Evolutionary conservation across 768 basidiomycete species (phyloP), one percentile per base, ranked within the genome.

Genomic region (Termitomyces sp.): DNA sequence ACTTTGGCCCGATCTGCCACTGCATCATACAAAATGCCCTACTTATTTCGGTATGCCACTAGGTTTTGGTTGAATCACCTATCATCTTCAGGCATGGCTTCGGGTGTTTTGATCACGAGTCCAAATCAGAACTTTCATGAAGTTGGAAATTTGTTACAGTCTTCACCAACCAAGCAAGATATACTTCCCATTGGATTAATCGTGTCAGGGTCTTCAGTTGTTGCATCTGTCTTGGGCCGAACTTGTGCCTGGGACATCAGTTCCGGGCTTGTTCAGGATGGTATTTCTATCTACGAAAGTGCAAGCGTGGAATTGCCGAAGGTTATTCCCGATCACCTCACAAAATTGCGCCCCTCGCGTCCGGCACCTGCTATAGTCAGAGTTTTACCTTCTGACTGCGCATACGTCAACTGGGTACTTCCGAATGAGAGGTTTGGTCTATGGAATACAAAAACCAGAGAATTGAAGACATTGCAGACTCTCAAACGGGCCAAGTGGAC

Each of bases 11-110:
- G 12, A 12, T 50, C 47, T 14, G 33, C 58, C 4, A 50, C 12
- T 18, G 3, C 35, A 10, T 38, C 48, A 2, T 20, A 10, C 32
- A 41, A 40, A 28, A 50, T 62, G 32, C 57, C 57, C 8, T 20
- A 35, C 18, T 4, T 40, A 33, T 51, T 62, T 30, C 57, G 53
- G 13, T 62, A 62, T 48, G 57, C 61, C 12, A 26, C 26, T 30
- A 40, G 43, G 30, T 62, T 62, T 14, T 58, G 57, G 47, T 51
- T 41, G 4, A 28, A 26, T 4, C 61, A 62, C 26, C 36, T 62
- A 14, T 49, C 52, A 16, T 41, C 49, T 20, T 18, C 43, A 44
- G 43, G 43, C 3, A 20, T 44, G 3, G 10, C 20, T 44, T 44
- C 43, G 8, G 43, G 20, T 10, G 20, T 44, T 5, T 44, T 44